Evolutionary conservation across 768 basidiomycete genomes (phyloP), one percentile per base, ranked within the genome.

Genomic region (Termitomyces sp.): DNA sequence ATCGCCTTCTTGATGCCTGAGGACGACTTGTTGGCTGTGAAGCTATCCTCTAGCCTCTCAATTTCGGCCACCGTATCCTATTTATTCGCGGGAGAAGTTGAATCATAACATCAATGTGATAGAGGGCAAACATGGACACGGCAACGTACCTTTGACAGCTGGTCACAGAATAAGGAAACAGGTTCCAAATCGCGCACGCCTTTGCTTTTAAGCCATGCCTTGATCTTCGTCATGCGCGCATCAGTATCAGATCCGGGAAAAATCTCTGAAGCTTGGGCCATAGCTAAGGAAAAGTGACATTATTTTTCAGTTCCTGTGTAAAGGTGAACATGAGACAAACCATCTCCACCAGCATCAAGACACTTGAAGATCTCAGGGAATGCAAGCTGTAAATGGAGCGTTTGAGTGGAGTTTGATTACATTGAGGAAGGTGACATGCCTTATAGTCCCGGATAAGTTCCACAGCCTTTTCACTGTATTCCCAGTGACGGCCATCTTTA

Each of bases 121-220:
- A 3, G 23, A 23, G 6, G 9, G 12, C 3, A 45, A 43, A 30
- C 30, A 31, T 31, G 43, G 19, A 11, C 31, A 59, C 15, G 28
- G 37, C 26, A 17, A 47, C 3, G 33, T 7, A 93, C 92, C 81
- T 94, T 94, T 63, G 86, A 83, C 55, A 99, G 77, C 65, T 96
- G 93, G 67, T 97, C 95, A 45, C 89, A 91, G 68, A 86, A 92
- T 11, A 99, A 78, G 0, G 96, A 86, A 9, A 98, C 95, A 0
- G 94, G 87, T 64, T 98, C 96, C 28, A 98, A 86, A 69, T 95
- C 91, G 15, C 86, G 80, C 28, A 98, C 86, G 40, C 93, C 94
- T 68, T 90, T 89, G 5, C 78, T 71, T 64, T 89, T 91, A 8
- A 99, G 76, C 97, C 97, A 99, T 10, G 71, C 64, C 63, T 89